Percentiles rank a stretch among this genome's conserved stretches.
Conservation (phyloP, 2,329 filamentous ascomycete genomes). For the Fusarium verrucosum region DNA sequence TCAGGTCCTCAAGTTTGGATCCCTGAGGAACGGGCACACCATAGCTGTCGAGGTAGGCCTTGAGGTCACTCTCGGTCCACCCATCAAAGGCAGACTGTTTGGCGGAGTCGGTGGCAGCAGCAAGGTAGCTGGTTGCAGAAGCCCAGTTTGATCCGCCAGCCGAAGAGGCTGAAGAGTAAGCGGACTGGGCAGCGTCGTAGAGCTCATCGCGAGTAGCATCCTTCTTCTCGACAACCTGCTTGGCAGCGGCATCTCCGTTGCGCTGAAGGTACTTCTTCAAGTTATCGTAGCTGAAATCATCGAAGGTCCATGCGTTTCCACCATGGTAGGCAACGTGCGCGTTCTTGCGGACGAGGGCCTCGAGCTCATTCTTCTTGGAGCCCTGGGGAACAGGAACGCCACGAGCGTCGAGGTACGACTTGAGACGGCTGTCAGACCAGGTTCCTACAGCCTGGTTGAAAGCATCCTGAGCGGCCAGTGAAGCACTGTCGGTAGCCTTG, state of each 20-base stretch:
- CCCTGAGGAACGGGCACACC: conserved; percentile 75
- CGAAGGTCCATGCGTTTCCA: conserved; percentile 80
- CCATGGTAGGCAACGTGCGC: conserved; percentile 74
- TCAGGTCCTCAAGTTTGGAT: conserved; percentile 73
- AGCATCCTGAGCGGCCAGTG: conserved; percentile 68
- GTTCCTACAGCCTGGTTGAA: conserved; percentile 69
- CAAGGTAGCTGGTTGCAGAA: conserved; percentile 75
- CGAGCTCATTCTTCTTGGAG: conserved; percentile 76
- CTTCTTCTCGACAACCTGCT: conserved; percentile 69
- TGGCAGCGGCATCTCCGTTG: conserved; percentile 63
- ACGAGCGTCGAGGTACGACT: conserved; percentile 80
- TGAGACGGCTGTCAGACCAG: conserved; percentile 82
- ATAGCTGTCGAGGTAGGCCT: conserved; percentile 82
- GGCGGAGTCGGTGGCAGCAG: conserved; percentile 69
- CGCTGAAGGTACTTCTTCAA: conserved; percentile 66
- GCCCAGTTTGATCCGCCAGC: conserved; percentile 68
- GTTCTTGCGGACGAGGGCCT: conserved; percentile 78
- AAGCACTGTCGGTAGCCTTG: conserved; percentile 75
- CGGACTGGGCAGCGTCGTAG: conserved; percentile 69
- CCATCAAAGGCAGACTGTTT: conserved; percentile 75
- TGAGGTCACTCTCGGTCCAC: conserved; percentile 78
- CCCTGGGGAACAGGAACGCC: conserved; percentile 78
- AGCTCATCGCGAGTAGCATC: conserved; percentile 78
- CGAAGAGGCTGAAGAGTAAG: conserved; percentile 67
- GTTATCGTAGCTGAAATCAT: conserved; percentile 78